A percentile compares a stretch with the other conserved stretches of the same genome.
These are phyloP conservation scores for Phlyctochytrium planicorne DNA, from an alignment of 192 early-diverging fungal genomes.

Conservation along the genomic window DNA sequence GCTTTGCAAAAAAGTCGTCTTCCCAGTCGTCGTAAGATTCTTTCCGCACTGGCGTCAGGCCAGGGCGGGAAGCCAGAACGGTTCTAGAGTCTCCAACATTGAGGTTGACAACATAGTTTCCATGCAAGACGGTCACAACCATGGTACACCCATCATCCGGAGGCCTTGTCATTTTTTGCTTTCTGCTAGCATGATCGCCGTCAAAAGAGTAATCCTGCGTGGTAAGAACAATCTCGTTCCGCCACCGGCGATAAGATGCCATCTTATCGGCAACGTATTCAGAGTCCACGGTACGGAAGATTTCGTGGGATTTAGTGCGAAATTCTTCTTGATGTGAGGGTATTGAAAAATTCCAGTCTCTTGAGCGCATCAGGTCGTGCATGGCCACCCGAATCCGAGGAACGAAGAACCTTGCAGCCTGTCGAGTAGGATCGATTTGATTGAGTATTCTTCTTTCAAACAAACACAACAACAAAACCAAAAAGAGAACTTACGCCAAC, in stretches of 20 bases:
- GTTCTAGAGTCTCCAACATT: constrained; percentile 60
- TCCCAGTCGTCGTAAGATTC: not conserved
- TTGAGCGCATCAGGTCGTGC: constrained; percentile 25
- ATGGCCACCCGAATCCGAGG: constrained; percentile 23
- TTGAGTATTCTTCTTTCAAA: too few relatives aligned
- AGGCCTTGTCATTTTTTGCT: constrained; percentile 15
- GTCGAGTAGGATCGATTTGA: too few relatives aligned
- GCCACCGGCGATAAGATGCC: constrained; percentile 47
- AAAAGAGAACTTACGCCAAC: constrained; percentile 9
- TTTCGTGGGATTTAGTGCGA: constrained; percentile 20
- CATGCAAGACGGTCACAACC: constrained; percentile 48
- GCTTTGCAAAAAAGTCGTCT: not conserved
- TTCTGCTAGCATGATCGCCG: not conserved
- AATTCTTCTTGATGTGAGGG: constrained; percentile 30
- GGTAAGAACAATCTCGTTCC: constrained; percentile 19
- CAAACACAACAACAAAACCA: too few relatives aligned
- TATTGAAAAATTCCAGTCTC: constrained; percentile 43
- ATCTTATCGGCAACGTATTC: constrained; percentile 50
- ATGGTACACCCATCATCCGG: constrained; percentile 60
- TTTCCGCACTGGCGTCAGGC: not conserved
- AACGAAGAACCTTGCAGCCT: constrained; percentile 45
- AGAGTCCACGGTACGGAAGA: constrained; percentile 49
- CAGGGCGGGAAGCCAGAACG: not conserved
- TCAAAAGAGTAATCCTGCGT: constrained; percentile 1
- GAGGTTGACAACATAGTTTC: constrained; percentile 51